Conservation (phyloP, 768 basidiomycete species). For the Auricularia sp. region DNA sequence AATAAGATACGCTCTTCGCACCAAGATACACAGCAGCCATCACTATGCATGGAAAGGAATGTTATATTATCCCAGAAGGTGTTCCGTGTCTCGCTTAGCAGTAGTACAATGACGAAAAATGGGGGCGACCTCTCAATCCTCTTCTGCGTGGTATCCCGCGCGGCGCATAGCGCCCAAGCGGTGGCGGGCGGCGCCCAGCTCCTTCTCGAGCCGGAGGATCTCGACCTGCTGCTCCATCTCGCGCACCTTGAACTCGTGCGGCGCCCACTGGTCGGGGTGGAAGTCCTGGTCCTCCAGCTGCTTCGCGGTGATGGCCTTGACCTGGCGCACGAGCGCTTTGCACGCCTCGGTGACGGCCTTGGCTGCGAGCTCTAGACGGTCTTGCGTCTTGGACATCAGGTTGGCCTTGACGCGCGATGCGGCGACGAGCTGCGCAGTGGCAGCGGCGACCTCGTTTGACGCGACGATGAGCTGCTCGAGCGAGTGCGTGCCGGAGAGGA, state of each 20-base stretch:
- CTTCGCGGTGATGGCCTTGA: slow-evolving; percentile 87
- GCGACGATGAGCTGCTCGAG: slow-evolving; percentile 98
- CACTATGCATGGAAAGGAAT: background rate
- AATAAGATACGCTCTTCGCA: too few relatives aligned
- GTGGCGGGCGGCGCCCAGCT: slow-evolving; percentile 78
- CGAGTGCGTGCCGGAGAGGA: slow-evolving; percentile 91
- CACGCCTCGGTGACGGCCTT: slow-evolving; percentile 98
- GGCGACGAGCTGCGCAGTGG: slow-evolving; percentile 96
- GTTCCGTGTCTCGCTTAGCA: background rate
- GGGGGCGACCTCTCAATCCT: slow-evolving; percentile 34
- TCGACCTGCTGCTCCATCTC: slow-evolving; percentile 99
- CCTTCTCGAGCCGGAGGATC: slow-evolving; percentile 92
- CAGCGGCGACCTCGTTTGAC: slow-evolving; percentile 96
- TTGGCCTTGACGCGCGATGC: slow-evolving; percentile 97
- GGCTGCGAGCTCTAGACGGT: slow-evolving; percentile 88
- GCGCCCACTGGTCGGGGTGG: slow-evolving; percentile 87
- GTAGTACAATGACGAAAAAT: background rate
- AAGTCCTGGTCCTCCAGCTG: slow-evolving; percentile 65
- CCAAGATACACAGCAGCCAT: too few relatives aligned
- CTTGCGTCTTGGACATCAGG: slow-evolving; percentile 97
- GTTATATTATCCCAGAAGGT: background rate
- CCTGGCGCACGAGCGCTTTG: slow-evolving; percentile 90
- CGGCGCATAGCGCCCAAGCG: slow-evolving; percentile 76
- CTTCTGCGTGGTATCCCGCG: slow-evolving; percentile 82
- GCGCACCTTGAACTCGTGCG: slow-evolving; percentile 87